Conservation (phyloP, 768 basidiomycete genomes). For the Lactarius sanguifluus region DNA sequence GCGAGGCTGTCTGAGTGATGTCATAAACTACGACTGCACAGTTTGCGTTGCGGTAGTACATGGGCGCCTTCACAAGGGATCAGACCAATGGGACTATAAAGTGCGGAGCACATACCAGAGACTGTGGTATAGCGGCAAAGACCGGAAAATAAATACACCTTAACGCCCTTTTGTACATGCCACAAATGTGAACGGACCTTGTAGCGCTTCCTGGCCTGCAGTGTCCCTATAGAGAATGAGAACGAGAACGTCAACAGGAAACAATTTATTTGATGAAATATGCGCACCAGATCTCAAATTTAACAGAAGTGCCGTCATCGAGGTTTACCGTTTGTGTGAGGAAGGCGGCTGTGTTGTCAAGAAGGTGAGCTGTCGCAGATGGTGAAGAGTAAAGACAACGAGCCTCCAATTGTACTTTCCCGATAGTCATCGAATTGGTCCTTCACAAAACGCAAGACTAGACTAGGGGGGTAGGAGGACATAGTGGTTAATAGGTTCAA, state of each 20-base stretch:
- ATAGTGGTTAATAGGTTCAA: conserved; percentile 32
- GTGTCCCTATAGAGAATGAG: conserved; percentile 67
- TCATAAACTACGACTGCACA: conserved; percentile 96
- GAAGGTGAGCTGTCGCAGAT: conserved; percentile 30
- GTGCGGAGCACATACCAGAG: conserved; percentile 43
- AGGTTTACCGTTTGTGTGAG: conserved; percentile 95
- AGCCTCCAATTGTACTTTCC: conserved; percentile 92
- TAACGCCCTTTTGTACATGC: conserved; percentile 16
- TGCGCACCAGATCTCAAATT: conserved; percentile 95
- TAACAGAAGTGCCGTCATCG: conserved; percentile 86
- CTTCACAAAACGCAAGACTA: conserved; percentile 95
- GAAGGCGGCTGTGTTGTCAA: conserved; percentile 72
- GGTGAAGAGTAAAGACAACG: conserved; percentile 16
- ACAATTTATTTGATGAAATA: neutral
- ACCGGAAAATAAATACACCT: conserved; percentile 18
- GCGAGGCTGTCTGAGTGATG: conserved; percentile 87
- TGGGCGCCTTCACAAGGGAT: conserved; percentile 63
- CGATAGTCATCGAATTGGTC: conserved; percentile 95
- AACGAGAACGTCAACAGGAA: neutral
- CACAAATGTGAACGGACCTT: conserved; percentile 50
- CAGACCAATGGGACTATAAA: neutral
- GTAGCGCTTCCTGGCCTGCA: conserved; percentile 94
- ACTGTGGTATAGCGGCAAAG: conserved; percentile 33
- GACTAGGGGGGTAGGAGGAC: conserved; percentile 46
- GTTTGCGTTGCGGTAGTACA: conserved; percentile 96